Base-by-base conservation (phyloP, 2,329 filamentous ascomycete species). In the Trichoderma koningiopsis region DNA sequence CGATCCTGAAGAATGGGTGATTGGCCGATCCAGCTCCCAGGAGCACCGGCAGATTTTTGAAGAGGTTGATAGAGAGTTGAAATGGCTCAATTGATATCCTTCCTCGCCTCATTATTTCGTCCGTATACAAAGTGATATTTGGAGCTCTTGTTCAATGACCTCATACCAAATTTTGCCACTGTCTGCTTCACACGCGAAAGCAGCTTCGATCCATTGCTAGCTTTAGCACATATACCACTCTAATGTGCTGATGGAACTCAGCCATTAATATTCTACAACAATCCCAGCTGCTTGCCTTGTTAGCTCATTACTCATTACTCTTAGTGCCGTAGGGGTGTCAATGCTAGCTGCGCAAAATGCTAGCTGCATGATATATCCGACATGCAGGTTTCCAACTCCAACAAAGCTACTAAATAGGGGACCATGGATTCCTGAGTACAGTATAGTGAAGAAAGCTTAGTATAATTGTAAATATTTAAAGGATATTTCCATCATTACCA, bases 21-120 rank as follows among this genome's bases (percentile, higher is more conserved):
- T 19, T 52, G 22, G 16, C 55, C 49, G 40, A 31, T 24, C 55
- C 43, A 24, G 33, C 40, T 43, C 19, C 16, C 24, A 16, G 37
- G 29, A 49, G 64, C 35, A 31, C 49, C 22, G 49, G 55, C 31
- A 24, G 14, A 13, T 67, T 37, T 37, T n/a, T 43, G 55, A 67
- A 35, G 64, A 52, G 40, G 40, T 29, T 67, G 40, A 67, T 59
- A 47, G 64, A 52, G 64, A 58, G 55, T 49, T 59, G 47, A 55
- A 14, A 37, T 49, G 63, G 37, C 64, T 67, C 64, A 67, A 67
- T 68, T 68, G 57, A 68, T 68, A 61, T 68, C 37, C 29, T 43
- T 68, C 33, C 43, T 61, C 40, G 37, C 37, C 61, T 35, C 31
- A 3, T n/a, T 56, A 27, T 35, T 27, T 16, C 3, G 52, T 16